Evolutionary conservation across 2,329 filamentous ascomycete genomes (phyloP), one percentile per base, ranked within the genome.

Genomic region (Coniochaeta sp.): DNA sequence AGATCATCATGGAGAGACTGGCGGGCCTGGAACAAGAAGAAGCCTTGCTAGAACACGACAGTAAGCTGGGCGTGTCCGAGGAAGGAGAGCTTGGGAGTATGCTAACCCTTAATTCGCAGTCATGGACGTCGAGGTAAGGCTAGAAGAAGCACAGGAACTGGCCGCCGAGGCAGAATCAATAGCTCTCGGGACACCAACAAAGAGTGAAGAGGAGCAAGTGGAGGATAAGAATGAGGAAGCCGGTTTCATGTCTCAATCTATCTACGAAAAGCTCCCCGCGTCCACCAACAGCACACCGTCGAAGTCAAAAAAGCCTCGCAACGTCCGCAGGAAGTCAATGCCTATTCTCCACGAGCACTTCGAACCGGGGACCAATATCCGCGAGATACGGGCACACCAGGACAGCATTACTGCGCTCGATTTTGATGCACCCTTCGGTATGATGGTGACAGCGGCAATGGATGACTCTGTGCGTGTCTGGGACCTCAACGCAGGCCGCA

Each of bases 361-460:
- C 71, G 88, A 96, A 64, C 88, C 93, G 3, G 95, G 95, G 19
- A 92, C 90, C 36, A 86, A 84, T 68, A 96, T 99, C 68, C 89
- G 89, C 66, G 91, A 97, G 72, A 83, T 98, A 60, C 88, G 90
- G 66, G 92, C 93, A 2, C 95, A 99, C 73, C 87, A 86, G 58
- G 95, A 99, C 71, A 84, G 83, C 61, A 89, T 99, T 63, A 96
- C 93, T 0, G 89, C 93, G 8, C 73, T 99, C 62, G 95, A 98
- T 75, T 99, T 99, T 73, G 95, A 99, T 72, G 89, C 89, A n/a
- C 95, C 95, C 0, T 98, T 98, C 73, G 95, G 95, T 17, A 96
- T 91, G 22, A 86, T 98, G 84, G 91, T 98, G 6, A 93, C 92
- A 8, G 89, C 95, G 10, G 90, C 93, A 10, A 78, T 97, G 68